A percentile compares a stretch with the other conserved stretches of the same genome.
Evolutionary conservation across 768 basidiomycete species (phyloP).

Genomic region (Leccinellum rugosiceps): DNA sequence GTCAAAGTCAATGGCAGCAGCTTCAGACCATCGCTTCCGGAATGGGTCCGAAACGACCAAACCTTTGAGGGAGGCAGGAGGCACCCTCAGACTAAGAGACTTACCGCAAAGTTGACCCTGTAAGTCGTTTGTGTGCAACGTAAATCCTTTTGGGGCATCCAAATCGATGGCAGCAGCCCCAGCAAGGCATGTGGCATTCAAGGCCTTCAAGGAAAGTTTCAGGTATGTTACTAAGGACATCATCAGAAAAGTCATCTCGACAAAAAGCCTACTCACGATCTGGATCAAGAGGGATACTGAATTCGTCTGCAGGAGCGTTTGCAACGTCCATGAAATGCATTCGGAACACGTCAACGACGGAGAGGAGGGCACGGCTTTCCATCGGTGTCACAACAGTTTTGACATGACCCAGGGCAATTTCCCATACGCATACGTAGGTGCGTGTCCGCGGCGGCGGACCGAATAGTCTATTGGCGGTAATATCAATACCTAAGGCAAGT

Average conservation of each 20-base stretch:
- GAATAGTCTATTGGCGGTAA: conserved; percentile 83
- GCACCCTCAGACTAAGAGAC: conserved; percentile 57
- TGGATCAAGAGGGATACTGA: conserved; percentile 59
- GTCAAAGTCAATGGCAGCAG: conserved; percentile 51
- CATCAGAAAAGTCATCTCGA: conserved; percentile 2
- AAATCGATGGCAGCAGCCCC: conserved; percentile 53
- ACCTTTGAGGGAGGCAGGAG: conserved; percentile 46
- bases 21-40: conserved; percentile 63
- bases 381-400: conserved; percentile 53
- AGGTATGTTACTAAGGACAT: conserved; percentile 72
- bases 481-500: conserved; percentile 56
- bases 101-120: conserved; percentile 66
- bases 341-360: conserved; percentile 56
- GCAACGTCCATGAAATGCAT: conserved; percentile 70
- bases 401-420: conserved; percentile 67
- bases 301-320: conserved; percentile 78
- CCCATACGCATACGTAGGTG: conserved; percentile 94
- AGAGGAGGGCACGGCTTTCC: conserved; percentile 48
- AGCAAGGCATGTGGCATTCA: conserved; percentile 57
- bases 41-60: conserved; percentile 43
- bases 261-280: conserved; percentile 55
- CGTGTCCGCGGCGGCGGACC: conserved; percentile 82
- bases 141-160: conserved; percentile 55
- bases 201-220: conserved; percentile 54
- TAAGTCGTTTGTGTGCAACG: conserved; percentile 70